phyloP scores from a whole-genome alignment of 1,139 yeast species.

The Tardiomyces depauwii region DNA sequence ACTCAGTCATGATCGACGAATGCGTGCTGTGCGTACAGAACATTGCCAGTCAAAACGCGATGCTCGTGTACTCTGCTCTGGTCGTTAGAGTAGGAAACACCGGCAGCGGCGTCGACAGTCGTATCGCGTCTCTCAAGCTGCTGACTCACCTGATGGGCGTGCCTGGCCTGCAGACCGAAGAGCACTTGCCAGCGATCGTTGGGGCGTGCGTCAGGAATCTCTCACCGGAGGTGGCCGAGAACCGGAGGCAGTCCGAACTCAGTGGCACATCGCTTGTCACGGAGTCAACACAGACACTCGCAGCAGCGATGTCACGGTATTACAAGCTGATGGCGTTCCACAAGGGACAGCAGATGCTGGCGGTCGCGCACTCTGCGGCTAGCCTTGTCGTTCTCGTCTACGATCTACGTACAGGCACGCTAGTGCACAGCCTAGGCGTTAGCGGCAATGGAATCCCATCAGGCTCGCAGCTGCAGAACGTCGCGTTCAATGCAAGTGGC shows the following conservation, averaged over 20 bases:
- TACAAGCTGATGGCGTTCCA: constrained; percentile 17
- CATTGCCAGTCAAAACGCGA: constrained; percentile 14
- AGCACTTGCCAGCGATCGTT: constrained; percentile 14
- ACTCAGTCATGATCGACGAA: neutral
- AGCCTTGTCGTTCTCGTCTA: constrained; percentile 15
- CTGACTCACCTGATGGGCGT: neutral
- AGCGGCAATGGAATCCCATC: constrained; percentile 1
- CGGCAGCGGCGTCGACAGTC: constrained; percentile 72
- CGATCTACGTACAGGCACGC: constrained; percentile 16
- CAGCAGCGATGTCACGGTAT: constrained; percentile 10
- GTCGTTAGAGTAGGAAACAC: constrained; percentile 73
- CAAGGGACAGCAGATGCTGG: constrained; percentile 18
- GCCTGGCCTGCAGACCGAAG: neutral
- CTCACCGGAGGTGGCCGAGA: constrained; percentile 13
- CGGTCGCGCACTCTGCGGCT: constrained; percentile 8
- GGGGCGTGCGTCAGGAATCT: constrained; percentile 15
- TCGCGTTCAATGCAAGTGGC: constrained; percentile 18
- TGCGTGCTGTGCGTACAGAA: constrained; percentile 14
- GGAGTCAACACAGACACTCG: constrained; percentile 16
- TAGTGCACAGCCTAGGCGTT: constrained; percentile 8
- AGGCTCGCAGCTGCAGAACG: constrained; percentile 4
- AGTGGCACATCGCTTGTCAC: constrained; percentile 14
- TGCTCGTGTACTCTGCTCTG: constrained; percentile 15
- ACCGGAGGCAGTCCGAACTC: constrained; percentile 11
- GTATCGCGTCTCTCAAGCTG: constrained; percentile 10